These are phyloP conservation scores for Quercus tomentella DNA, from an alignment of 331 rosid species.

Conservation along the genomic window DNA sequence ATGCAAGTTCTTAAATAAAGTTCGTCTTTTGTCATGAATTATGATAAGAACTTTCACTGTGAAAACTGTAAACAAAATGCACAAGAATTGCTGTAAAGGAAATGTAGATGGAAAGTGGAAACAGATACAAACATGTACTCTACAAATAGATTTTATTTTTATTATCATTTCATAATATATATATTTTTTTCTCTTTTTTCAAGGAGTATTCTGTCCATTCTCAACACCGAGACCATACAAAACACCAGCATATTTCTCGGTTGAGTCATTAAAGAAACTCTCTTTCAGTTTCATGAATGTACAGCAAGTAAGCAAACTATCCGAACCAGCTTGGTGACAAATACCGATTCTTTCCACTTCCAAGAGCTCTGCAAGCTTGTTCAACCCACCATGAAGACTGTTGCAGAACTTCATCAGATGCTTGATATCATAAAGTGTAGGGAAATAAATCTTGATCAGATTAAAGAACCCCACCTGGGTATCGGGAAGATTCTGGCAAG, in stretches of 20 bases:
- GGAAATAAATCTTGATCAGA: slow-evolving; percentile 25
- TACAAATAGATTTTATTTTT: not conserved
- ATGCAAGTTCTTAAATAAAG: not conserved
- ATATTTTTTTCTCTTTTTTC: not conserved
- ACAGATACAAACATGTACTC: not conserved
- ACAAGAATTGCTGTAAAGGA: not conserved
- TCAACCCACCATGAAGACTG: slow-evolving; percentile 46
- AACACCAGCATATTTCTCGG: slow-evolving; percentile 27
- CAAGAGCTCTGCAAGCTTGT: slow-evolving; percentile 29
- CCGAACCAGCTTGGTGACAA: slow-evolving; percentile 60
- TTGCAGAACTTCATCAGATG: slow-evolving; percentile 38
- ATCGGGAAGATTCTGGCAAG: slow-evolving; percentile 26
- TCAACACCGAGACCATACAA: slow-evolving; percentile 35
- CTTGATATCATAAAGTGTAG: slow-evolving; percentile 42
- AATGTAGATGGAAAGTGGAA: not conserved
- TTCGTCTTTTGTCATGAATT: not conserved
- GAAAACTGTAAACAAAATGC: not conserved
- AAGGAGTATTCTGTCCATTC: not conserved
- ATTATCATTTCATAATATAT: not conserved
- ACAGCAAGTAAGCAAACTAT: slow-evolving; percentile 42
- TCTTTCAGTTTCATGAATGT: slow-evolving; percentile 31
- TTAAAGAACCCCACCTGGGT: slow-evolving; percentile 23
- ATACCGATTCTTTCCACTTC: slow-evolving; percentile 40
- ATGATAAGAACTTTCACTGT: not conserved
- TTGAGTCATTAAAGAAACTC: slow-evolving; percentile 5